Evolutionary conservation across 768 basidiomycete genomes (phyloP).

Genomic region (Daedaleopsis nitida): DNA sequence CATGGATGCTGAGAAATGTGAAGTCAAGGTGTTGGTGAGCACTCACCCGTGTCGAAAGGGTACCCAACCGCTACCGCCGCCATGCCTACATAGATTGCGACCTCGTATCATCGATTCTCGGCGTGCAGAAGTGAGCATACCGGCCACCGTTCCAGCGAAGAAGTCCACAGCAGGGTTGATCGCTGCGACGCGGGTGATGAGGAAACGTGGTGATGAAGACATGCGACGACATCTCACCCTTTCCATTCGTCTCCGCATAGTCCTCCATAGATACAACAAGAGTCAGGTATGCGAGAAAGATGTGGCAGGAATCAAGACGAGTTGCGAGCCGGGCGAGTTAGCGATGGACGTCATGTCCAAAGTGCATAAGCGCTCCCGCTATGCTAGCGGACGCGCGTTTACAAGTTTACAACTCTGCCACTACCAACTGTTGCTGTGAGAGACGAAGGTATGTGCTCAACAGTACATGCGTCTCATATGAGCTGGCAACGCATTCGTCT

Average conservation of each 20-base stretch:
- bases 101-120: neutral
- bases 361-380: no score
- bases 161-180: conserved; percentile 76
- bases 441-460: no score
- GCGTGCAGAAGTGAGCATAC: conserved; percentile 31
- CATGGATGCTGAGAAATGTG: no score
- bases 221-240: neutral
- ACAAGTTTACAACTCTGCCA: no score
- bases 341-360: conserved; percentile 13
- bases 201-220: neutral
- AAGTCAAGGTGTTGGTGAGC: neutral
- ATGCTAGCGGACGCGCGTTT: no score
- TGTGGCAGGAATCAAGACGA: neutral
- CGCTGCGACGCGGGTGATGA: conserved; percentile 21
- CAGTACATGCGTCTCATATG: no score
- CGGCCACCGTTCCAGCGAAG: conserved; percentile 73
- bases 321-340: neutral
- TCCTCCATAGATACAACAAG: neutral
- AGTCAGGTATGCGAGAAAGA: neutral
- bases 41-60: conserved; percentile 37
- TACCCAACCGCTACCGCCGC: conserved; percentile 34
- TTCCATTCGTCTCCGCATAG: neutral
- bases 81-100: conserved; percentile 22
- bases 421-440: no score
- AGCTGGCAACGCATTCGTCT: no score